Evolutionary conservation across 2,329 filamentous ascomycete genomes (phyloP).

Genomic region (Colletotrichum sublineola): DNA sequence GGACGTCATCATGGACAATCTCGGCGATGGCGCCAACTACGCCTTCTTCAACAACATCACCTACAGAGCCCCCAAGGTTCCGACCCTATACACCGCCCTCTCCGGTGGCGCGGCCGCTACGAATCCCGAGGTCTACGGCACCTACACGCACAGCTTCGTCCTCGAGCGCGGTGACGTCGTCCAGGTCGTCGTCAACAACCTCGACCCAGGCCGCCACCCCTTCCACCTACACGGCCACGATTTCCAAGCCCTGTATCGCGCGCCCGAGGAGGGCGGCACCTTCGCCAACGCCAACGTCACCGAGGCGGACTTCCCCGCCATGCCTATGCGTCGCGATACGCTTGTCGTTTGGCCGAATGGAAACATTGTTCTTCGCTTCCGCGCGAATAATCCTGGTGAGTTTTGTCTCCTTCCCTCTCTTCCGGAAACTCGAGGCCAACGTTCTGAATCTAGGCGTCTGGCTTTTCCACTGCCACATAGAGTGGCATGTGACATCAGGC

Average conservation of each 20-base stretch:
- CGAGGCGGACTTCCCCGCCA: conserved; percentile 61
- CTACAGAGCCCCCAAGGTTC: conserved; percentile 81
- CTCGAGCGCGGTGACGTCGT: conserved; percentile 77
- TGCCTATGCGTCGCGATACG: conserved; percentile 78
- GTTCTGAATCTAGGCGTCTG: conserved; percentile 62
- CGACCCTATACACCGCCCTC: conserved; percentile 82
- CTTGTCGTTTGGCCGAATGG: conserved; percentile 74
- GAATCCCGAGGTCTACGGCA: conserved; percentile 74
- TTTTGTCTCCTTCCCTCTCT: conserved; percentile 44
- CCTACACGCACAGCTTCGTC: conserved; percentile 75
- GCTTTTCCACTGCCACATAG: conserved; percentile 86
- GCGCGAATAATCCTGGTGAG: conserved; percentile 74
- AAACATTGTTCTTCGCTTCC: conserved; percentile 77
- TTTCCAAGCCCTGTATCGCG: conserved; percentile 77
- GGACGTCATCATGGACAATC: conserved; percentile 71
- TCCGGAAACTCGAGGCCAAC: background rate
- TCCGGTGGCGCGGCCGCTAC: conserved; percentile 72
- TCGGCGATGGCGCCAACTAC: conserved; percentile 71
- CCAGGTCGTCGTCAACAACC: conserved; percentile 83
- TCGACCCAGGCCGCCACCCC: conserved; percentile 77
- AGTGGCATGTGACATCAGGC: conserved; percentile 81
- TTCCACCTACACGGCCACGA: conserved; percentile 85
- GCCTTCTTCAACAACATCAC: conserved; percentile 84
- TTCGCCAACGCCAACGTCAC: conserved; percentile 63
- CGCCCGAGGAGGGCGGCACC: conserved; percentile 67